Conservation (phyloP, 2,329 filamentous ascomycete genomes). For the Pseudophaeomoniella oleicola region DNA sequence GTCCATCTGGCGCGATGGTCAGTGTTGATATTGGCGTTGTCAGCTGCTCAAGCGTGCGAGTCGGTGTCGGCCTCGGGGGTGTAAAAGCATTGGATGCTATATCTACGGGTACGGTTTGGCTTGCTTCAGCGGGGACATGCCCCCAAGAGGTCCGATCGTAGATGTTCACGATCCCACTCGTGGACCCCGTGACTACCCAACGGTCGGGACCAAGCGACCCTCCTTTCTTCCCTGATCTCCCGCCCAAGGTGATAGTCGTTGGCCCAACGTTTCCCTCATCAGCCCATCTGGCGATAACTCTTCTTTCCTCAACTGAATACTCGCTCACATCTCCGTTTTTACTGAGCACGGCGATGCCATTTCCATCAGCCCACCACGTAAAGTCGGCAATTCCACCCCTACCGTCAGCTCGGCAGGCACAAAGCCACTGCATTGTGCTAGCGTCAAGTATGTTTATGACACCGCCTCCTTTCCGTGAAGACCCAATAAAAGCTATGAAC, state of each 20-base stretch:
- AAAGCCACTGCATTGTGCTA: constrained; percentile 71
- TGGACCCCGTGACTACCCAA: constrained; percentile 80
- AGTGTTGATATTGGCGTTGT: constrained; percentile 75
- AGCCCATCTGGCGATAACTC: constrained; percentile 68
- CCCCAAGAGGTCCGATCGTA: constrained; percentile 65
- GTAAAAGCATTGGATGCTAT: constrained; percentile 15
- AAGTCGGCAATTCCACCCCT: constrained; percentile 78
- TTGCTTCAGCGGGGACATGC: neutral
- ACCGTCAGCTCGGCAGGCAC: constrained; percentile 68
- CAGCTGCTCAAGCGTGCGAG: constrained; percentile 66
- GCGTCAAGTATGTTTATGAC: constrained; percentile 74
- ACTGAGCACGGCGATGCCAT: constrained; percentile 67
- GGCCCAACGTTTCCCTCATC: constrained; percentile 83
- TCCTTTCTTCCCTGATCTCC: constrained; percentile 12
- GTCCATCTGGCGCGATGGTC: constrained; percentile 60
- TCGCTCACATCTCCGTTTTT: constrained; percentile 84
- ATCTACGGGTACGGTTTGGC: neutral
- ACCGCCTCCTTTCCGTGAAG: constrained; percentile 71
- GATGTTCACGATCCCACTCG: constrained; percentile 78
- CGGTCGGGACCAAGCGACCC: constrained; percentile 52
- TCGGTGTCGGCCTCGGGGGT: constrained; percentile 55
- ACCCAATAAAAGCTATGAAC: constrained; percentile 71
- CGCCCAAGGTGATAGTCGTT: constrained; percentile 66
- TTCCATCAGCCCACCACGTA: constrained; percentile 77
- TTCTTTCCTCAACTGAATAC: constrained; percentile 56